Percentiles rank a stretch among this genome's conserved stretches.
These are phyloP conservation scores for Pelargonium australe DNA, from an alignment of 441 rosid species.

Conservation along the genomic window DNA sequence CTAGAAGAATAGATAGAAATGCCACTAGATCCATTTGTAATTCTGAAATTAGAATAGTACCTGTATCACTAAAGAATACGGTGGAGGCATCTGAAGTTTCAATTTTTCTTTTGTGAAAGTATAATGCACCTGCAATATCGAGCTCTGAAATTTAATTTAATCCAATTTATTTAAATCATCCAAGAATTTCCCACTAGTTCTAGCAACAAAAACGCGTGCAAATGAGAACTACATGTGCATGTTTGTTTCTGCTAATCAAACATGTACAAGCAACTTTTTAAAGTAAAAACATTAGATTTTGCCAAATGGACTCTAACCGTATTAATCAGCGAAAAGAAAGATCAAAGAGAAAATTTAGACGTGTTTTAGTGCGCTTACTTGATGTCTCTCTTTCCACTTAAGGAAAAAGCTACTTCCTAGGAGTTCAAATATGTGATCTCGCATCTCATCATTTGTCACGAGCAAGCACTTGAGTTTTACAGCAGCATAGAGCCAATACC, in stretches of 20 bases:
- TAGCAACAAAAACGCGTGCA: neutral
- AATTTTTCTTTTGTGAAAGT: slow-evolving; percentile 53
- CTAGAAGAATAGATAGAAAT: neutral
- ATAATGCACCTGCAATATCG: slow-evolving; percentile 56
- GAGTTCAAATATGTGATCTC: slow-evolving; percentile 84
- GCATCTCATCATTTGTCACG: slow-evolving; percentile 89
- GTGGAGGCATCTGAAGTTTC: slow-evolving; percentile 61
- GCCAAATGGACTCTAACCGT: neutral
- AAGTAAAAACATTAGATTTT: neutral
- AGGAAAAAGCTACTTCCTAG: slow-evolving; percentile 56
- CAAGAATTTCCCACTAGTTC: neutral
- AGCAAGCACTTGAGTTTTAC: slow-evolving; percentile 68
- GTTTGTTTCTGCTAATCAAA: too few species aligned
- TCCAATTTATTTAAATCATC: slow-evolving; percentile 3
- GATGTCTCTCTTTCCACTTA: slow-evolving; percentile 87
- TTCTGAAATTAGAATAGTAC: slow-evolving; percentile 21
- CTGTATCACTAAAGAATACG: slow-evolving; percentile 61
- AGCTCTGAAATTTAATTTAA: too few species aligned
- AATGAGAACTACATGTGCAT: too few species aligned
- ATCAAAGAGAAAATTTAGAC: neutral
- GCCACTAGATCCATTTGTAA: neutral
- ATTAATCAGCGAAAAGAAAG: neutral
- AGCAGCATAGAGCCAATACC: slow-evolving; percentile 89
- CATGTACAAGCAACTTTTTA: too few species aligned
- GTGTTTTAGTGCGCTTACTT: slow-evolving; percentile 33